Percentiles rank a stretch among this genome's conserved stretches.
Conservation (phyloP, 495 filamentous ascomycete genomes). For the Podospora bellae-mahoneyi region DNA sequence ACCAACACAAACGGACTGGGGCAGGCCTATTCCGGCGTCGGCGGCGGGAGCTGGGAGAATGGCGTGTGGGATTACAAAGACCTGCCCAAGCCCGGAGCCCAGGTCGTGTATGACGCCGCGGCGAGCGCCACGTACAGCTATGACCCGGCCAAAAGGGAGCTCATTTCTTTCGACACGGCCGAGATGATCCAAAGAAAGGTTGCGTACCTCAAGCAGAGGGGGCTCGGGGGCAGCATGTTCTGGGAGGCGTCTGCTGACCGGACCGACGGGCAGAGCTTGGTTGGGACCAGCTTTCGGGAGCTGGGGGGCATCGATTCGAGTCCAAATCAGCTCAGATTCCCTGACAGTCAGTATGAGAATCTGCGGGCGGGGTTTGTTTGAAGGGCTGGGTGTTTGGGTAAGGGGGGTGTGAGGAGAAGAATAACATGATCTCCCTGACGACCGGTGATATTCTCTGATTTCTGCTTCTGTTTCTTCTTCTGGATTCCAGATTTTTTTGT, state of each 20-base stretch:
- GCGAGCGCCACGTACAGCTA: slow-evolving; percentile 67
- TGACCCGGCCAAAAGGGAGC: slow-evolving; percentile 52
- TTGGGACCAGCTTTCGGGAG: slow-evolving; percentile 47
- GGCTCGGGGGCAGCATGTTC: slow-evolving; percentile 82
- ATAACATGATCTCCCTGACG: too few species aligned
- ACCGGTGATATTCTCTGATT: background rate
- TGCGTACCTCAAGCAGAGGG: slow-evolving; percentile 56
- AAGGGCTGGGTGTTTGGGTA: background rate
- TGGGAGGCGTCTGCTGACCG: slow-evolving; percentile 83
- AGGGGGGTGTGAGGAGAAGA: too few species aligned
- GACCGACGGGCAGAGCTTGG: slow-evolving; percentile 57
- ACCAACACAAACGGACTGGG: slow-evolving; percentile 67
- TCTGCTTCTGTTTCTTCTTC: background rate
- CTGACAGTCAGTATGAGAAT: slow-evolving; percentile 44
- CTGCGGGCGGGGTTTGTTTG: slow-evolving; percentile 27
- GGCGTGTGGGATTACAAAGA: slow-evolving; percentile 85
- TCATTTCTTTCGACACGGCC: slow-evolving; percentile 73
- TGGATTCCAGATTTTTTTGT: background rate
- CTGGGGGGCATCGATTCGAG: slow-evolving; percentile 39
- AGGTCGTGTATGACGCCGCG: slow-evolving; percentile 43
- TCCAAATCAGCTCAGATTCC: slow-evolving; percentile 41
- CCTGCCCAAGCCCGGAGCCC: slow-evolving; percentile 48
- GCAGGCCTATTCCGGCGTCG: slow-evolving; percentile 58
- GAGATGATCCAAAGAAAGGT: slow-evolving; percentile 62
- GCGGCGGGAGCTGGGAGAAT: slow-evolving; percentile 65